Conservation (phyloP, 1,284 basidiomycete species). For the Psilocybe mexicana region DNA sequence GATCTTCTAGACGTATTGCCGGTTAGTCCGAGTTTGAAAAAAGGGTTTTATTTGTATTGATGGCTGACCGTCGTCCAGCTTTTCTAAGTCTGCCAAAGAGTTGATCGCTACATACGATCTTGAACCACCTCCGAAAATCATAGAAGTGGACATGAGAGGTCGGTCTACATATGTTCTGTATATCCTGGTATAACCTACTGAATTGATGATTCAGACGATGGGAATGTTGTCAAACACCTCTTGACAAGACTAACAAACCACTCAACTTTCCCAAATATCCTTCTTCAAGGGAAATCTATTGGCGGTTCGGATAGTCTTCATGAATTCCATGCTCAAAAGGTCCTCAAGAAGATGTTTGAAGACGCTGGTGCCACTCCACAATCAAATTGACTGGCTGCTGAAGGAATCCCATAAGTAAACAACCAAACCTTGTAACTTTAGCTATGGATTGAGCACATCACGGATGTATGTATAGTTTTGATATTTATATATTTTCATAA, state of each 20-base stretch:
- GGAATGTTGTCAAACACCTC: slow-evolving; percentile 61
- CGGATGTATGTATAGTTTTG: too few relatives aligned
- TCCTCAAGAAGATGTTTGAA: slow-evolving; percentile 45
- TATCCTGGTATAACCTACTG: slow-evolving; percentile 8
- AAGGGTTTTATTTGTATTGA: background rate
- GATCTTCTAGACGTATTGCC: slow-evolving; percentile 65
- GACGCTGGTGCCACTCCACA: slow-evolving; percentile 41
- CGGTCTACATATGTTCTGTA: slow-evolving; percentile 18
- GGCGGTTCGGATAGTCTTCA: slow-evolving; percentile 74
- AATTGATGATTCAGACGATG: slow-evolving; percentile 49
- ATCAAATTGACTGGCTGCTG: slow-evolving; percentile 5
- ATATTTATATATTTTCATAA: too few relatives aligned
- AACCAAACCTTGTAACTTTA: too few relatives aligned
- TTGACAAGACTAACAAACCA: slow-evolving; percentile 66
- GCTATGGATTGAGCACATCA: too few relatives aligned
- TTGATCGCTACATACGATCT: slow-evolving; percentile 68
- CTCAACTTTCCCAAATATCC: slow-evolving; percentile 74
- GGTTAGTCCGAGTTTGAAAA: slow-evolving; percentile 36
- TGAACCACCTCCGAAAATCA: slow-evolving; percentile 63
- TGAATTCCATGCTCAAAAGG: slow-evolving; percentile 46
- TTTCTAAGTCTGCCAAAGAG: slow-evolving; percentile 68
- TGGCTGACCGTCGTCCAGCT: slow-evolving; percentile 39
- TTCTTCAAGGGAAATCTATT: slow-evolving; percentile 64
- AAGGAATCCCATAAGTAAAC: background rate
- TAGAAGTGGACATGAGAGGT: slow-evolving; percentile 78